These are phyloP conservation scores for Neopestalotiopsis clavispora DNA, from an alignment of 2,329 filamentous ascomycete species.

Conservation along the genomic window DNA sequence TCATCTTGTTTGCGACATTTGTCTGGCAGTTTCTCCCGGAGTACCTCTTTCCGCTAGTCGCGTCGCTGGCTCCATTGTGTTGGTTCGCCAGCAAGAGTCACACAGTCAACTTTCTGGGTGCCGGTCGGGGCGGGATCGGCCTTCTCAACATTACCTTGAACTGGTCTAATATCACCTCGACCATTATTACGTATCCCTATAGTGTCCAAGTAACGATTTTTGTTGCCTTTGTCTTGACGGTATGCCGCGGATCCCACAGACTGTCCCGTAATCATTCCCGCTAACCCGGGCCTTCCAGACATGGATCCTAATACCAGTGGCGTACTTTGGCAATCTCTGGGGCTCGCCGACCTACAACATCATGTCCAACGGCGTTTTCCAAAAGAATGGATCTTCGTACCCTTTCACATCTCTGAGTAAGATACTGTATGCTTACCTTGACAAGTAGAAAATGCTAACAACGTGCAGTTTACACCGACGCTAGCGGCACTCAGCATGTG, in stretches of 20 bases:
- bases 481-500: constrained; percentile 7
- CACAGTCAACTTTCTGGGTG: constrained; percentile 64
- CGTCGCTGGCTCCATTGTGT: constrained; percentile 65
- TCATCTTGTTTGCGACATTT: constrained; percentile 54
- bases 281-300: constrained; percentile 44
- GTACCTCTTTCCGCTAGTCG: constrained; percentile 63
- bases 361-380: constrained; percentile 63
- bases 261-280: too few species aligned
- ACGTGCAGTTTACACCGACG: constrained; percentile 8
- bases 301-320: constrained; percentile 63
- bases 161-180: constrained; percentile 67
- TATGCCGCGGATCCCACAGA: too few species aligned
- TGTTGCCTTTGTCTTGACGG: constrained; percentile 48
- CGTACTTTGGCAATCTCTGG: constrained; percentile 61
- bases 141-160: constrained; percentile 64
- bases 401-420: constrained; percentile 42
- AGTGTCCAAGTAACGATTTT: constrained; percentile 61
- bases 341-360: constrained; percentile 53
- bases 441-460: not conserved
- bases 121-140: constrained; percentile 66
- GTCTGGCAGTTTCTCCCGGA: constrained; percentile 68
- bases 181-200: constrained; percentile 53
- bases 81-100: constrained; percentile 65
- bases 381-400: constrained; percentile 52
- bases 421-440: not conserved